A percentile compares a stretch with the other conserved stretches of the same genome.
Evolutionary conservation across 73 alveolate genomes (phyloP).

Genomic region (Diophrys sp.): DNA sequence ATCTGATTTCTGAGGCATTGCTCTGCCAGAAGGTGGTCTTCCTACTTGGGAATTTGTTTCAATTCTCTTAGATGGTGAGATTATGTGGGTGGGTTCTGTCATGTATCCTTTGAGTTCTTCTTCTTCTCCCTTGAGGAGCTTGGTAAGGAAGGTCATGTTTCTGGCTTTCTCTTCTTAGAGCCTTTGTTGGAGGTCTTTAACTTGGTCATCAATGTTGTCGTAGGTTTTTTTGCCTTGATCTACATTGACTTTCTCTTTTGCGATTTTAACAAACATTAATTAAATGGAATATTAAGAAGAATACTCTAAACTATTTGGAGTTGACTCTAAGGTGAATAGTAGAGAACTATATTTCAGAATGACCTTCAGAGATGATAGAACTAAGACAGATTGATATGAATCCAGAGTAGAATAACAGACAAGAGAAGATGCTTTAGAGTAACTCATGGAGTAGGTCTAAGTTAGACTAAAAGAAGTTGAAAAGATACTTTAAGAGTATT

Average conservation of each 20-base stretch:
- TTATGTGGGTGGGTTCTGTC: background rate
- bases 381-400: too few species aligned
- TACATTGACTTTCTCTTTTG: background rate
- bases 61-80: background rate
- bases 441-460: too few species aligned
- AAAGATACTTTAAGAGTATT: too few species aligned
- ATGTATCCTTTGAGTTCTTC: background rate
- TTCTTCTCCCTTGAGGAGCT: background rate
- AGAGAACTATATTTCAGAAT: too few species aligned
- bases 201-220: background rate
- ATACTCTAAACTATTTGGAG: too few species aligned
- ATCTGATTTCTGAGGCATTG: background rate
- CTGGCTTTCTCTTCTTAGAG: background rate
- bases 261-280: background rate
- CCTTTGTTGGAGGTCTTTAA: background rate
- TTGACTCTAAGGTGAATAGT: too few species aligned
- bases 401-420: too few species aligned
- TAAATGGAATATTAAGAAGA: too few species aligned
- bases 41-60: background rate
- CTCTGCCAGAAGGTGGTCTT: background rate
- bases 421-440: too few species aligned
- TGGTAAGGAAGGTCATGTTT: background rate
- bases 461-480: too few species aligned
- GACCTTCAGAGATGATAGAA: too few species aligned
- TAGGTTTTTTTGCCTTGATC: background rate